These are phyloP conservation scores for Magnolia officinalis DNA, from an alignment of 164 flowering plant species.

Conservation along the genomic window DNA sequence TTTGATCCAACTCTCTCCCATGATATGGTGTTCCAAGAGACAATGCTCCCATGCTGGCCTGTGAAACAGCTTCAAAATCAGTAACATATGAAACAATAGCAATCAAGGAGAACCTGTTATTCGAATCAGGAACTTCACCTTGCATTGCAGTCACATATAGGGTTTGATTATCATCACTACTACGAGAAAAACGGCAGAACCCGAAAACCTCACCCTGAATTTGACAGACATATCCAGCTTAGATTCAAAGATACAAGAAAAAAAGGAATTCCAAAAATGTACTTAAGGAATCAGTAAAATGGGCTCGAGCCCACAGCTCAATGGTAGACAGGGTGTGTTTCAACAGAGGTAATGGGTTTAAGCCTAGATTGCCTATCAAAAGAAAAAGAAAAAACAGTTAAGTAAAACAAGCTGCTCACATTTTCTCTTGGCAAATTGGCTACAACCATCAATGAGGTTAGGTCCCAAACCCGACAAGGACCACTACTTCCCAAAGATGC, in stretches of 20 bases:
- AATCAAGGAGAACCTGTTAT: background rate
- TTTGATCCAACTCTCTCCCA: conserved; percentile 69
- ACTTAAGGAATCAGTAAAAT: too few species aligned
- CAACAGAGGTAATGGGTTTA: background rate
- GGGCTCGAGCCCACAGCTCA: background rate
- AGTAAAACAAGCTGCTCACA: conserved; percentile 31
- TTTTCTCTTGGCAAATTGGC: conserved; percentile 64
- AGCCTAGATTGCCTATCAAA: background rate
- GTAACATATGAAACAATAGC: conserved; percentile 10
- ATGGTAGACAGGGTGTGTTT: too few species aligned
- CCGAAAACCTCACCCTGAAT: conserved; percentile 75
- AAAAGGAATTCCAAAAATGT: too few species aligned
- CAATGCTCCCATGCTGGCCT: conserved; percentile 68
- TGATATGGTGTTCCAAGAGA: conserved; percentile 62
- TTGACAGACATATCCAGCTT: conserved; percentile 1
- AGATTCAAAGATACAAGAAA: background rate
- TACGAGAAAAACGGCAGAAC: conserved; percentile 70
- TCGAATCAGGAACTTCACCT: conserved; percentile 36
- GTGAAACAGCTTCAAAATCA: conserved; percentile 7
- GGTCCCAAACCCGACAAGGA: conserved; percentile 86
- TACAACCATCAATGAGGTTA: conserved; percentile 41
- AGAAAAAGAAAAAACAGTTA: background rate
- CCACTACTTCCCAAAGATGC: conserved; percentile 69
- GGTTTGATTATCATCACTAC: conserved; percentile 33
- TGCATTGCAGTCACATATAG: conserved; percentile 59